A percentile compares a stretch with the other conserved stretches of the same genome.
phyloP scores from a whole-genome alignment of 192 early-diverging fungal genomes.

The Thamnidium elegans region DNA sequence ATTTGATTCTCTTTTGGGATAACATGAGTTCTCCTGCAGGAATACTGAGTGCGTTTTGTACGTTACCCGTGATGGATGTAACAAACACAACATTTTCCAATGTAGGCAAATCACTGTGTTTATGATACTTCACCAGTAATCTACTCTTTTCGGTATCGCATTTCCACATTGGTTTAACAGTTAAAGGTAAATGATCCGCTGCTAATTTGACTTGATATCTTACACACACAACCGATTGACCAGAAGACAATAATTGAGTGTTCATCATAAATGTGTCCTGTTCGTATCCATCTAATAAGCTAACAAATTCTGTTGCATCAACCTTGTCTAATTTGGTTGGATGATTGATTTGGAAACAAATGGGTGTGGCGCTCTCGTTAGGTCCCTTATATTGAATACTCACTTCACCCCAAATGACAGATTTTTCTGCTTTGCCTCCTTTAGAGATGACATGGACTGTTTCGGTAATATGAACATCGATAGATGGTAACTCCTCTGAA shows the following conservation, averaged over 20 bases:
- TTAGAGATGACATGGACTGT: conserved; percentile 43
- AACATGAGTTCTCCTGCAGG: conserved; percentile 49
- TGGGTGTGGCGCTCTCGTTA: conserved; percentile 16
- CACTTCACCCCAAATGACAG: conserved; percentile 51
- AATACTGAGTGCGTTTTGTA: conserved; percentile 44
- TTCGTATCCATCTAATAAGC: conserved; percentile 31
- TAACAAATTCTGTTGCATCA: conserved; percentile 39
- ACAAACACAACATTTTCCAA: conserved; percentile 45
- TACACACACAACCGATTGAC: conserved; percentile 14
- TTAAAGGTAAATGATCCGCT: conserved; percentile 27
- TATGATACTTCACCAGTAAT: conserved; percentile 48
- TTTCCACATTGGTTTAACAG: conserved; percentile 51
- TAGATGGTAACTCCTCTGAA: conserved; percentile 1
- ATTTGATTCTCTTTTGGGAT: conserved; percentile 50
- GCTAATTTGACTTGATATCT: conserved; percentile 29
- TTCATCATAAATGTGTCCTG: conserved; percentile 29
- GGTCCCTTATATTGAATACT: conserved; percentile 35
- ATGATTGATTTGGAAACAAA: conserved; percentile 36
- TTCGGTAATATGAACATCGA: conserved; percentile 38
- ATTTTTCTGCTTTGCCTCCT: conserved; percentile 39
- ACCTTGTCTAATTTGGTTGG: conserved; percentile 35
- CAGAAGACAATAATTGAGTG: conserved; percentile 26
- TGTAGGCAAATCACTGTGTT: conserved; percentile 22
- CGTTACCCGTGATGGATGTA: conserved; percentile 45
- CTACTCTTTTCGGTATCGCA: conserved; percentile 47